Evolutionary conservation across 2,329 filamentous ascomycete species (phyloP).

Genomic region (Knoxdaviesia capensis): DNA sequence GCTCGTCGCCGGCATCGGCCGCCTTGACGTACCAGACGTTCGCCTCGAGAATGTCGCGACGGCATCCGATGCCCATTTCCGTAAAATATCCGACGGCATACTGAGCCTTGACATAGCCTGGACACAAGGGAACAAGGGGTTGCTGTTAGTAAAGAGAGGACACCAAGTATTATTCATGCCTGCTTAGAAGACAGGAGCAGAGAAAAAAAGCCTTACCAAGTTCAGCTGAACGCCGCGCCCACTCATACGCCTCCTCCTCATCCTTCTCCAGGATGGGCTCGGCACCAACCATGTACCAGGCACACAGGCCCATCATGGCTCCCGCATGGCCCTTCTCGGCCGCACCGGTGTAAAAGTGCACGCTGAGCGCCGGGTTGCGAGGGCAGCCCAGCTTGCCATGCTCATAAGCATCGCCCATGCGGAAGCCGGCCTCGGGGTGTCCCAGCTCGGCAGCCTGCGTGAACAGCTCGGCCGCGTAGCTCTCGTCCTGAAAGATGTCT

Average conservation of each 20-base stretch:
- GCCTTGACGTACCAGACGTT: conserved; percentile 98
- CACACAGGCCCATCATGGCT: conserved; percentile 96
- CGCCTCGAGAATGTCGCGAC: conserved; percentile 82
- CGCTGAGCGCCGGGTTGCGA: conserved; percentile 74
- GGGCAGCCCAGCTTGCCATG: conserved; percentile 77
- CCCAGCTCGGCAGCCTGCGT: conserved; percentile 87
- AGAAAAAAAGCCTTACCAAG: conserved; percentile 39
- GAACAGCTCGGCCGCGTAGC: conserved; percentile 82
- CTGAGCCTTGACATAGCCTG: conserved; percentile 56
- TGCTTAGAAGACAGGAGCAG: background rate
- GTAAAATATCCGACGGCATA: conserved; percentile 96
- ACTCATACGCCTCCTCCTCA: conserved; percentile 89
- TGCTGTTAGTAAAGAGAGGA: background rate
- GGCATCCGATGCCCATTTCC: conserved; percentile 94
- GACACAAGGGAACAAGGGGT: background rate
- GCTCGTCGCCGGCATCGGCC: conserved; percentile 76
- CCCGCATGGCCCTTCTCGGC: conserved; percentile 66
- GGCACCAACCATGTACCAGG: conserved; percentile 95
- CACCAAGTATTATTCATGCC: background rate
- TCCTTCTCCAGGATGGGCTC: conserved; percentile 85
- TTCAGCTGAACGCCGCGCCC: conserved; percentile 74
- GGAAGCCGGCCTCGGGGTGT: conserved; percentile 66
- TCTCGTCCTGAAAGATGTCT: conserved; percentile 78
- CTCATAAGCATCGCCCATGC: conserved; percentile 93
- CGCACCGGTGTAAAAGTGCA: conserved; percentile 92